A percentile compares a stretch with the other conserved stretches of the same genome.
Conservation (phyloP, 129 eudicot genomes). For the sunflower (Helianthus annuus) region HanXRQr2.0-SUNRISE NC_035446.2:116005507-116006006, state of each 20-base stretch:
- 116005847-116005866: not conserved
- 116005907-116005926: not conserved
- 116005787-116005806: slow-evolving; percentile 14
- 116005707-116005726: slow-evolving; percentile 73
- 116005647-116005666: slow-evolving; percentile 89
- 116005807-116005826: not conserved
- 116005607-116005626: slow-evolving; percentile 91
- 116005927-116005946: too few relatives aligned
- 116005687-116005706: slow-evolving; percentile 92
- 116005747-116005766: not conserved
- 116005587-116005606: slow-evolving; percentile 68
- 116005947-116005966: too few relatives aligned
- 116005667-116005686: slow-evolving; percentile 94
- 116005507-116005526: not conserved
- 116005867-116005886: not conserved
- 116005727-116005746: slow-evolving; percentile 37
- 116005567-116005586: slow-evolving; percentile 51
- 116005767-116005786: slow-evolving; percentile 5
- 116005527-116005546: slow-evolving; percentile 2
- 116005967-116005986: too few relatives aligned
- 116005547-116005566: slow-evolving; percentile 49
- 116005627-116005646: slow-evolving; percentile 80
- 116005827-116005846: not conserved
- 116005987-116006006: too few relatives aligned
- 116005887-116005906: not conserved